These are phyloP conservation scores for Tubosaeta brunneosetosa DNA, from an alignment of 768 basidiomycete species.

Conservation along the genomic window DNA sequence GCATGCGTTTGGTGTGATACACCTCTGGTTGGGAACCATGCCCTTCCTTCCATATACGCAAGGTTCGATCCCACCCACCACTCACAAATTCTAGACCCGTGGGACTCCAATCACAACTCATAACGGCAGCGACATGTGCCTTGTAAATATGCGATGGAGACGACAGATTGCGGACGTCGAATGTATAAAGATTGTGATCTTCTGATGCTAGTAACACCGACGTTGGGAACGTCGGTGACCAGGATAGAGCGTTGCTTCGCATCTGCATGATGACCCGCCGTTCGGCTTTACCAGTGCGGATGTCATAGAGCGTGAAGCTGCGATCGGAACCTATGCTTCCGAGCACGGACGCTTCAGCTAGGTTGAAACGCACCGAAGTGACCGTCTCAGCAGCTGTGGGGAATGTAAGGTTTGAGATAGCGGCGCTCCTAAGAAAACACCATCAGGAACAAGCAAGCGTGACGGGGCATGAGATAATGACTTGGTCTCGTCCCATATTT, in stretches of 20 bases:
- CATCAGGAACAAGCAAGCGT: slow-evolving; percentile 5
- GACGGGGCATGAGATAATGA: slow-evolving; percentile 22
- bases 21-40: slow-evolving; percentile 79
- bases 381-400: slow-evolving; percentile 87
- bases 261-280: slow-evolving; percentile 91
- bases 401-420: slow-evolving; percentile 83
- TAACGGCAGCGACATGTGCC: slow-evolving; percentile 93
- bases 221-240: slow-evolving; percentile 96
- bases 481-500: slow-evolving; percentile 98
- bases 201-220: slow-evolving; percentile 91
- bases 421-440: slow-evolving; percentile 55
- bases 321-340: slow-evolving; percentile 93
- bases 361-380: slow-evolving; percentile 84
- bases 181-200: slow-evolving; percentile 97
- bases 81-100: slow-evolving; percentile 95
- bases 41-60: slow-evolving; percentile 89
- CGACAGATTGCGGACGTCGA: slow-evolving; percentile 83
- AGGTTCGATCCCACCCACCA: slow-evolving; percentile 93
- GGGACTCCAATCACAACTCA: slow-evolving; percentile 96
- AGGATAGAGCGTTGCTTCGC: slow-evolving; percentile 84
- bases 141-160: slow-evolving; percentile 92
- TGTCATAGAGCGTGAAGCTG: slow-evolving; percentile 94
- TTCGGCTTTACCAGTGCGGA: slow-evolving; percentile 95
- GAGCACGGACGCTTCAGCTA: slow-evolving; percentile 90
- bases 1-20: slow-evolving; percentile 99